These are phyloP conservation scores for Pezicula neosporulosa DNA, from an alignment of 2,329 filamentous ascomycete species.

Conservation along the genomic window DNA sequence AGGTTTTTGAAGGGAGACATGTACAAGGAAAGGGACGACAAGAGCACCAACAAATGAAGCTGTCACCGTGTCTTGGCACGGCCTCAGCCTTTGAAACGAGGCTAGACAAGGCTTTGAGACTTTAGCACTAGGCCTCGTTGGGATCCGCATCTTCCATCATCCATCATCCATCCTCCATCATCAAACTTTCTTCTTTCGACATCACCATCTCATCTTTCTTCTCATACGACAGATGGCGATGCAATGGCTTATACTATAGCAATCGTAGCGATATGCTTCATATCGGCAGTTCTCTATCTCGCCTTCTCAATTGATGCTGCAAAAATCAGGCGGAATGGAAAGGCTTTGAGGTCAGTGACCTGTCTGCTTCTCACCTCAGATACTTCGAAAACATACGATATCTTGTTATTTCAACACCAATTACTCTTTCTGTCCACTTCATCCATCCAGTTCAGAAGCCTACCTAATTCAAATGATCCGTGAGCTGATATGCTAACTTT, in stretches of 20 bases:
- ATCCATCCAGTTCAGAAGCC: background rate
- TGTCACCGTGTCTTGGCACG: background rate
- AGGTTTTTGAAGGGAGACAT: background rate
- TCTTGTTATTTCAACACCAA: background rate
- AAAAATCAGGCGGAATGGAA: conserved; percentile 23
- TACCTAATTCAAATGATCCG: too few relatives aligned
- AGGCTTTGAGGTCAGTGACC: conserved; percentile 21
- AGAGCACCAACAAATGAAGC: background rate
- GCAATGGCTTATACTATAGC: conserved; percentile 19
- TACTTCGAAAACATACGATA: background rate
- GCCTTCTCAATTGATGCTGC: conserved; percentile 14
- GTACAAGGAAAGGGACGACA: background rate
- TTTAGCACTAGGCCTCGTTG: too few relatives aligned
- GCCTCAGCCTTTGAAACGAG: background rate
- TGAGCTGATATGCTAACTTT: conserved; percentile 3
- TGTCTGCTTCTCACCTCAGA: background rate
- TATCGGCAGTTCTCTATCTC: conserved; percentile 3
- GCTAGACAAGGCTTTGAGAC: background rate
- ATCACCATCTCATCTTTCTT: background rate
- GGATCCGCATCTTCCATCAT: background rate
- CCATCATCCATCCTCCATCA: background rate
- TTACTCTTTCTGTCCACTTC: background rate
- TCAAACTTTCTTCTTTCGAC: background rate
- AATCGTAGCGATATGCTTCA: conserved; percentile 8
- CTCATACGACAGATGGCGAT: background rate